Percentiles rank a stretch among this genome's conserved stretches.
phyloP scores from a whole-genome alignment of 176 grass and related monocot genomes.

The Luzula sylvatica region DNA sequence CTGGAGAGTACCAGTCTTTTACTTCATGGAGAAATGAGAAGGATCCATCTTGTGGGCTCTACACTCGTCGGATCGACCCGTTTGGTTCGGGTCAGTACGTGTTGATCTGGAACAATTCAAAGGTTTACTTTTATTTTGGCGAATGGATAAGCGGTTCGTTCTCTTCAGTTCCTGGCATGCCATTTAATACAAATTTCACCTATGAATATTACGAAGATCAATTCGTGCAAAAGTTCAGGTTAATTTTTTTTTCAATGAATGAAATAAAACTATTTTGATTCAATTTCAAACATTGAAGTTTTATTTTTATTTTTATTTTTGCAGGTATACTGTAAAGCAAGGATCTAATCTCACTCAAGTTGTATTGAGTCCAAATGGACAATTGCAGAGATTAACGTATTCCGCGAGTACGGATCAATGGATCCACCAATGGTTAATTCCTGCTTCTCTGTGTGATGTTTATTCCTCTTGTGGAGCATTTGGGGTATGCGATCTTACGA shows the following conservation, averaged over 20 bases:
- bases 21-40: conserved; percentile 33
- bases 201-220: conserved; percentile 7
- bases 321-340: neutral
- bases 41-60: conserved; percentile 29
- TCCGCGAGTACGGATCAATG: conserved; percentile 19
- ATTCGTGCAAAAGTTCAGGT: conserved; percentile 20
- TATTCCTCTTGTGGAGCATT: conserved; percentile 42
- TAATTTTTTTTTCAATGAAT: no score
- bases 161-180: conserved; percentile 29
- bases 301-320: neutral
- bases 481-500: conserved; percentile 27
- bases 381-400: conserved; percentile 24
- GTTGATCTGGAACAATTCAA: conserved; percentile 30
- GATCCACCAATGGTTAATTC: conserved; percentile 35
- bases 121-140: conserved; percentile 26
- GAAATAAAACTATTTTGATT: no score
- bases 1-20: conserved; percentile 27
- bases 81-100: conserved; percentile 25
- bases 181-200: conserved; percentile 13
- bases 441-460: conserved; percentile 33
- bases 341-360: conserved; percentile 17
- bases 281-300: neutral
- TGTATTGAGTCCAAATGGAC: conserved; percentile 36
- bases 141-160: conserved; percentile 11
- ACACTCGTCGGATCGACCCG: conserved; percentile 27